Evolutionary conservation across 177 flowering plant species (phyloP), one percentile per base, ranked within the genome.

Genomic region (Tripterygium wilfordii): DNA sequence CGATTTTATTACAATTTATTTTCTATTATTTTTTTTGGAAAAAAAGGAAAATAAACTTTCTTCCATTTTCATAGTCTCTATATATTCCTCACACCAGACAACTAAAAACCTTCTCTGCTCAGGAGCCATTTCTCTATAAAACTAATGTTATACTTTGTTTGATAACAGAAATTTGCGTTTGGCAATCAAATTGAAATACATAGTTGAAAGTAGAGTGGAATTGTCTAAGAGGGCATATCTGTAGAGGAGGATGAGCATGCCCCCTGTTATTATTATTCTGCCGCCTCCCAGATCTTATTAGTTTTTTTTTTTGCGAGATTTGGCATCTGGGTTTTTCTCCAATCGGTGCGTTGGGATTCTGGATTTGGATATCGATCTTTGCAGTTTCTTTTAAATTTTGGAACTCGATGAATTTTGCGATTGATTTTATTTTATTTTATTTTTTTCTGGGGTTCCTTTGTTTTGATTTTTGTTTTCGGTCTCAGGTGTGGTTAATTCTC

Each of bases 281-380:
- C 60, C 70, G 54, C 59, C 65, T 54, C 56, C 57, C 72, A 67
- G 72, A 72, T 72, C 70, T 72, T 68, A 58, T 19, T 20, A 19
- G 2, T 20, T 20, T n/a, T n/a, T 51, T 24, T 38, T 56, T 32
- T 29, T 30, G 30, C 54, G 13, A 49, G 64, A 53, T 67, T 71
- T 48, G 43, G 36, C 65, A 61, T 61, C 64, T 58, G 61, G 64
- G 53, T 57, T 48, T n/a, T 43, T 39, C 16, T 54, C 15, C 17
- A 52, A 47, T 48, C 45, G 65, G 68, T 66, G 48, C 29, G 57
- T 69, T 54, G 4, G 23, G 66, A 58, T 48, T 65, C 67, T 58
- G 25, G 48, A 46, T 58, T 42, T 45, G 49, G 48, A 42, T 54
- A n/a, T n/a, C n/a, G 48, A 42, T 54, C n/a, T n/a, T n/a, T n/a